These are phyloP conservation scores for Fusarium nelsonii DNA, from an alignment of 2,329 filamentous ascomycete genomes.

Conservation along the genomic window DNA sequence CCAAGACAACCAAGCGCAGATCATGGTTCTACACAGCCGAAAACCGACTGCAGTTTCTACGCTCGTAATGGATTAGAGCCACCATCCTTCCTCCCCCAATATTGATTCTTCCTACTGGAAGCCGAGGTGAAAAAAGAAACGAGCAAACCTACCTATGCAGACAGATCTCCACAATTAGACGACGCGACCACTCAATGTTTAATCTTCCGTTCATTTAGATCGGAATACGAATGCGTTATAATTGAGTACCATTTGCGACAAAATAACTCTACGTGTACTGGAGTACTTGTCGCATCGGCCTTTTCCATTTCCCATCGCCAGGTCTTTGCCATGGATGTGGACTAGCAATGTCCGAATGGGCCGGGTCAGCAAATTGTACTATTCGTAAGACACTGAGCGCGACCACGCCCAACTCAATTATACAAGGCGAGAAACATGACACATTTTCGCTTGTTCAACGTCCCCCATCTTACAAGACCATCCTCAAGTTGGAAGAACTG, in stretches of 20 bases:
- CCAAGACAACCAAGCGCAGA: conserved; percentile 35
- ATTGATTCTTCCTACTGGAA: neutral
- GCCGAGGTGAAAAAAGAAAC: conserved; percentile 9
- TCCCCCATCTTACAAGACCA: conserved; percentile 1
- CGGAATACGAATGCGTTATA: conserved; percentile 19
- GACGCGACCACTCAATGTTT: conserved; percentile 17
- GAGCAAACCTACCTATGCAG: conserved; percentile 1
- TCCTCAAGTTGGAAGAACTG: conserved; percentile 2
- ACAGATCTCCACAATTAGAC: conserved; percentile 39
- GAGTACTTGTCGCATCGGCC: conserved; percentile 6
- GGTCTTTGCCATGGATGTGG: conserved; percentile 4
- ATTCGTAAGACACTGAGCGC: neutral
- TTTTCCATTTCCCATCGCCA: neutral
- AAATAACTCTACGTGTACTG: neutral
- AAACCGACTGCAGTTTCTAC: neutral
- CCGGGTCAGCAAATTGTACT: neutral
- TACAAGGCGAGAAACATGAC: neutral
- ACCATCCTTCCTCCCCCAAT: neutral
- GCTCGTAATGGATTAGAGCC: neutral
- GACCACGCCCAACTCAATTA: conserved; percentile 1
- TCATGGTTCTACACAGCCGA: conserved; percentile 25
- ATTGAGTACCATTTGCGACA: neutral
- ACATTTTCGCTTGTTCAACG: conserved; percentile 13
- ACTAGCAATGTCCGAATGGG: conserved; percentile 16
- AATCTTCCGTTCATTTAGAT: neutral